These are phyloP conservation scores for Jaltomata sinuosa DNA, from an alignment of 257 asterid species.

Conservation along the genomic window DNA sequence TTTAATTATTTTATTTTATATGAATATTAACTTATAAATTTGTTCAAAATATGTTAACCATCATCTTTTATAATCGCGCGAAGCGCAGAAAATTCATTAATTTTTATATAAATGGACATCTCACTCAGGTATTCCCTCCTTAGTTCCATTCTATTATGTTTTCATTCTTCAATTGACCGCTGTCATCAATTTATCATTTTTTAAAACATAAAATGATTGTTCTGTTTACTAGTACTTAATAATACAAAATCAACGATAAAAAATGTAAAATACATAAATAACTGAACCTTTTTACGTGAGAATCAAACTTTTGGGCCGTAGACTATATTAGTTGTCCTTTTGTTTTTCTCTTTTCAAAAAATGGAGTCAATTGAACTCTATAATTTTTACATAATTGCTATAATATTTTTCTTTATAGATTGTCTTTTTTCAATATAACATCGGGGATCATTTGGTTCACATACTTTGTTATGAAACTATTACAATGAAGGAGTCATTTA, in stretches of 20 bases:
- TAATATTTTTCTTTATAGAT: too few relatives aligned
- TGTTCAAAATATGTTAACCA: too few relatives aligned
- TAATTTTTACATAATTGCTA: not conserved
- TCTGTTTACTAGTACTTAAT: not conserved
- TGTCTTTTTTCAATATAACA: too few relatives aligned
- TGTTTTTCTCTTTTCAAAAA: not conserved
- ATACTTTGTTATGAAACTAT: not conserved
- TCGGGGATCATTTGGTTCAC: not conserved
- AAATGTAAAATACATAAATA: not conserved
- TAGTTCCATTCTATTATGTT: not conserved
- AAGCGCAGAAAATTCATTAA: too few relatives aligned
- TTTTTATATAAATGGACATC: not conserved
- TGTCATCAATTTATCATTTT: not conserved
- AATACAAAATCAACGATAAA: not conserved
- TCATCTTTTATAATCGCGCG: too few relatives aligned
- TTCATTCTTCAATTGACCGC: not conserved
- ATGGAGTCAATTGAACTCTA: not conserved
- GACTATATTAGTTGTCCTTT: not conserved
- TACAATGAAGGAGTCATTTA: not conserved
- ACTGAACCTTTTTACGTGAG: too few relatives aligned
- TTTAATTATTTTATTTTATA: too few relatives aligned
- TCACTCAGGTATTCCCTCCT: not conserved
- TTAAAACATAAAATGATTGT: not conserved
- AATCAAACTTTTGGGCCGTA: too few relatives aligned
- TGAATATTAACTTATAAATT: too few relatives aligned